Evolutionary conservation across 768 basidiomycete genomes (phyloP).

Genomic region (Tulasnella calospora): DNA sequence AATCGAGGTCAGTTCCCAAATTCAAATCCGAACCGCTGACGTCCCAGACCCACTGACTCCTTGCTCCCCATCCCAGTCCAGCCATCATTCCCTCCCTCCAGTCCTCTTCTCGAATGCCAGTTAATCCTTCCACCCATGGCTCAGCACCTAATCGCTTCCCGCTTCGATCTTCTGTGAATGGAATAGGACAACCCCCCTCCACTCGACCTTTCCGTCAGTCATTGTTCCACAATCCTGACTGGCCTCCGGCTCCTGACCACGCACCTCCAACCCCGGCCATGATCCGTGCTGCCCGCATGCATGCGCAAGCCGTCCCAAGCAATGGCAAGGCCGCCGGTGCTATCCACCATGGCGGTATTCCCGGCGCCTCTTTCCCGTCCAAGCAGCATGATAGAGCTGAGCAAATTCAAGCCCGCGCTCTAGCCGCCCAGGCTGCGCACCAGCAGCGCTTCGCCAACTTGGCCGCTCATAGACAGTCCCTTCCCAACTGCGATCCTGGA

Average conservation of each 20-base stretch:
- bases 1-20: constrained; percentile 11
- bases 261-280: constrained; percentile 22
- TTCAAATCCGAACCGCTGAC: neutral
- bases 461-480: neutral
- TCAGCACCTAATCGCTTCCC: neutral
- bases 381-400: constrained; percentile 13
- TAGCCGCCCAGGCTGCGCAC: constrained; percentile 24
- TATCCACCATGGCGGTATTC: neutral
- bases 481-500: neutral
- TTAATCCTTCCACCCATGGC: constrained; percentile 8
- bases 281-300: constrained; percentile 17
- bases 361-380: neutral
- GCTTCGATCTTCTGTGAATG: constrained; percentile 12
- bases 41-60: neutral
- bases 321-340: neutral
- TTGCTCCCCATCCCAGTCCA: neutral
- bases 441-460: constrained; percentile 17
- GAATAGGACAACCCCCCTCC: neutral
- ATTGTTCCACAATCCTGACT: constrained; percentile 19
- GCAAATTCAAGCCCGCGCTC: constrained; percentile 24
- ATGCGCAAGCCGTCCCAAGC: neutral
- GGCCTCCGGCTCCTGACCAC: constrained; percentile 16
- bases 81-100: constrained; percentile 8
- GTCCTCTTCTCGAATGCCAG: constrained; percentile 14
- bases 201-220: constrained; percentile 12